Conservation (phyloP, 352 stramenopile species). For the Elongisporangium undulatum region DNA sequence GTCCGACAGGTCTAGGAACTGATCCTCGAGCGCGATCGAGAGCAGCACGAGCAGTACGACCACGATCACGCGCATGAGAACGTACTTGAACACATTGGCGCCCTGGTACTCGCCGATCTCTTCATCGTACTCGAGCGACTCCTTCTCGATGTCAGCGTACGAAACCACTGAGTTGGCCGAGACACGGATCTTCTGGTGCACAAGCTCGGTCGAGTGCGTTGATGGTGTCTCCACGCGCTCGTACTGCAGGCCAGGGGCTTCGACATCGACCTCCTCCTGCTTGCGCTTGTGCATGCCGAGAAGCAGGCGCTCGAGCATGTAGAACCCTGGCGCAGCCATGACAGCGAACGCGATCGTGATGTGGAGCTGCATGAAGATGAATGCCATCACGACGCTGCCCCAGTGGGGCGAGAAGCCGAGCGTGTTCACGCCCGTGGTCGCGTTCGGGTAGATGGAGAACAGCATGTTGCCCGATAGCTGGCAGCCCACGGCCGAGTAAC, state of each 20-base stretch:
- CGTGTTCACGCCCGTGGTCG: slow-evolving; percentile 14
- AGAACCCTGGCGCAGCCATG: slow-evolving; percentile 38
- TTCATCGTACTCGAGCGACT: slow-evolving; percentile 34
- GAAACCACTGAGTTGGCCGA: slow-evolving; percentile 23
- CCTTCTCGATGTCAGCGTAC: slow-evolving; percentile 23
- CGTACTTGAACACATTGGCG: slow-evolving; percentile 34
- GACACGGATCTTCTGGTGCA: slow-evolving; percentile 4
- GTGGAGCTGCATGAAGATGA: slow-evolving; percentile 46
- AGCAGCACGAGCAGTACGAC: slow-evolving; percentile 34
- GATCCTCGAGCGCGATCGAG: slow-evolving; percentile 31
- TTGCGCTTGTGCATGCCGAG: slow-evolving; percentile 40
- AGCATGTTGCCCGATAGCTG: slow-evolving; percentile 51
- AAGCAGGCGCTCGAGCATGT: slow-evolving; percentile 33
- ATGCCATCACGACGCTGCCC: slow-evolving; percentile 33
- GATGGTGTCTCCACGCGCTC: slow-evolving; percentile 18
- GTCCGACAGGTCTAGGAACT: slow-evolving; percentile 52
- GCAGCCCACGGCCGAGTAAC: slow-evolving; percentile 30
- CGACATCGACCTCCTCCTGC: slow-evolving; percentile 12
- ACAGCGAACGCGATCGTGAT: slow-evolving; percentile 44
- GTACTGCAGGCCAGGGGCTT: slow-evolving; percentile 28
- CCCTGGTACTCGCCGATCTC: slow-evolving; percentile 43
- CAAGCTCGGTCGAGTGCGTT: slow-evolving; percentile 20
- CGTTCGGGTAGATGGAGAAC: slow-evolving; percentile 31
- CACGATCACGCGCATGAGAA: slow-evolving; percentile 34
- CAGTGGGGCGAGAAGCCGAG: slow-evolving; percentile 32